Evolutionary conservation across 2,329 filamentous ascomycete genomes (phyloP).

Genomic region (Emmonsiellopsis sp.): DNA sequence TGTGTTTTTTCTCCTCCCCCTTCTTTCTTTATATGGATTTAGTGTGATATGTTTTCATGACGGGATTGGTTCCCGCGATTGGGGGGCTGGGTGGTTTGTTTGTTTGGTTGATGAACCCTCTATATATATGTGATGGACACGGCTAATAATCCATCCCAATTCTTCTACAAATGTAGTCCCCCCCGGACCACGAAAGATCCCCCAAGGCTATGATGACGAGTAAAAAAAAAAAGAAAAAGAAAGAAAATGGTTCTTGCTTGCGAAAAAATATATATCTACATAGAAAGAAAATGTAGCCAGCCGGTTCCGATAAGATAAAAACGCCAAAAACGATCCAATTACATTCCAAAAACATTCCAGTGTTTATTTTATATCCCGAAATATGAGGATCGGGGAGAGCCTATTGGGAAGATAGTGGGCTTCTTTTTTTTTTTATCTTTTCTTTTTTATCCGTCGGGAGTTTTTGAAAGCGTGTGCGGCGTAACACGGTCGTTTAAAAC

Average conservation of each 20-base stretch:
- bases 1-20: constrained; percentile 29
- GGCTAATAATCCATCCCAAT: neutral
- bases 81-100: neutral
- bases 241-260: neutral
- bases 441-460: too few species aligned
- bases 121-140: neutral
- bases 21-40: neutral
- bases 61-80: neutral
- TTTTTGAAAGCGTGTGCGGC: too few species aligned
- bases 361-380: too few species aligned
- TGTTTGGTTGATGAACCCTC: neutral
- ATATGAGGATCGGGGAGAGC: too few species aligned
- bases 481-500: too few species aligned
- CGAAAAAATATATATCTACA: neutral
- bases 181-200: constrained; percentile 35
- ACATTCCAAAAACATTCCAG: too few species aligned
- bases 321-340: too few species aligned
- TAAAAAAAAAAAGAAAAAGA: constrained; percentile 11
- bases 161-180: constrained; percentile 26
- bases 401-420: too few species aligned
- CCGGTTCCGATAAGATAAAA: neutral
- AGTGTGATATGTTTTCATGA: neutral
- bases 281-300: neutral
- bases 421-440: too few species aligned
- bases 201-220: constrained; percentile 39